Evolutionary conservation across 2,329 filamentous ascomycete genomes (phyloP).

Genomic region (Metarhizium album): DNA sequence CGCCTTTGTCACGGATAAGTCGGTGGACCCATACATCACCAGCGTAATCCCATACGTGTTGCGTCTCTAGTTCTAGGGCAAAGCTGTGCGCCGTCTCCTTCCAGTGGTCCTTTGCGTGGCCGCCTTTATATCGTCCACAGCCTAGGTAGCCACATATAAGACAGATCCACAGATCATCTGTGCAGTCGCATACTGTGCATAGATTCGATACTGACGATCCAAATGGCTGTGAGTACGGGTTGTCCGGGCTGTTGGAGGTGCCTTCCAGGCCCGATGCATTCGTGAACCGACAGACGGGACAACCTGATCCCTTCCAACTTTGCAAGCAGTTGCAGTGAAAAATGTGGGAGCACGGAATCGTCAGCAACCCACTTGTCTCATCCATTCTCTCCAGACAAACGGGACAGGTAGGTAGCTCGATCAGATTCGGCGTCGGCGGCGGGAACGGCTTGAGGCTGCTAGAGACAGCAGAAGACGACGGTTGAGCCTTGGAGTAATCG

Average conservation of each 20-base stretch:
- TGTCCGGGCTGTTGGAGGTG: slow-evolving; percentile 32
- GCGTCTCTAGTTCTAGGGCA: slow-evolving; percentile 82
- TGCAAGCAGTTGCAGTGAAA: slow-evolving; percentile 95
- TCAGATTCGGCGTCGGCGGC: slow-evolving; percentile 65
- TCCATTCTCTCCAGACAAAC: slow-evolving; percentile 98
- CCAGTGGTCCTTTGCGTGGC: slow-evolving; percentile 89
- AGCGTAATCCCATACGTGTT: slow-evolving; percentile 97
- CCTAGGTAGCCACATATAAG: slow-evolving; percentile 87
- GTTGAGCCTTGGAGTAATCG: slow-evolving; percentile 50
- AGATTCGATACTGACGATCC: slow-evolving; percentile 53
- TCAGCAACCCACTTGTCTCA: slow-evolving; percentile 87
- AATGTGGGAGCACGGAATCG: slow-evolving; percentile 93
- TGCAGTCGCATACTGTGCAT: slow-evolving; percentile 70
- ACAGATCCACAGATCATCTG: slow-evolving; percentile 86
- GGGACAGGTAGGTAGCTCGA: slow-evolving; percentile 90
- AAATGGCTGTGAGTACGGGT: slow-evolving; percentile 44
- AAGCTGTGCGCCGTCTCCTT: slow-evolving; percentile 84
- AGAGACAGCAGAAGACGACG: slow-evolving; percentile 28
- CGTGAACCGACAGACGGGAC: slow-evolving; percentile 89
- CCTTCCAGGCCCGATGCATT: slow-evolving; percentile 27
- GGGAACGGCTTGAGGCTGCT: slow-evolving; percentile 48
- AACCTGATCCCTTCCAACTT: slow-evolving; percentile 90
- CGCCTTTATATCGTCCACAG: slow-evolving; percentile 87
- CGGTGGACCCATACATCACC: slow-evolving; percentile 94
- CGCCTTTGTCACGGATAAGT: slow-evolving; percentile 85